Evolutionary conservation across 2,329 filamentous ascomycete genomes (phyloP).

Genomic region (Fusarium lyarnte): DNA sequence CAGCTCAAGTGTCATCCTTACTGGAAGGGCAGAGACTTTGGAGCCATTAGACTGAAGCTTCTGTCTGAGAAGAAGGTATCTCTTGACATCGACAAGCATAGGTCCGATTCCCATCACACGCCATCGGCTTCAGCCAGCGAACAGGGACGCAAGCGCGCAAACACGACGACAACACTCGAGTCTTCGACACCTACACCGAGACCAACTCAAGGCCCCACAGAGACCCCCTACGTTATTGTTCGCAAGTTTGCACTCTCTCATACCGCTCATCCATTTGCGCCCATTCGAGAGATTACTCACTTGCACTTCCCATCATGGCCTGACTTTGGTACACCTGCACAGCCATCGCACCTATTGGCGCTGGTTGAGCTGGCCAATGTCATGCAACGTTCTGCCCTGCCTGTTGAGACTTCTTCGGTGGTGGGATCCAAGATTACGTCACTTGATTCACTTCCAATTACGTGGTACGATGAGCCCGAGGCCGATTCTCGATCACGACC

Average conservation of each 20-base stretch:
- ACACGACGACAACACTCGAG: conserved; percentile 60
- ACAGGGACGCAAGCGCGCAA: conserved; percentile 60
- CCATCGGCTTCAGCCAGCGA: conserved; percentile 48
- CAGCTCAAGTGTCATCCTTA: conserved; percentile 96
- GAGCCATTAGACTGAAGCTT: conserved; percentile 76
- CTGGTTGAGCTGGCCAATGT: conserved; percentile 88
- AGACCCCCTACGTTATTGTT: conserved; percentile 80
- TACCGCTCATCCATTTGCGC: conserved; percentile 78
- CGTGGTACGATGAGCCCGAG: conserved; percentile 70
- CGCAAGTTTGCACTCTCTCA: conserved; percentile 89
- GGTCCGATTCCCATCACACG: conserved; percentile 49
- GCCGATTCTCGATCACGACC: conserved; percentile 66
- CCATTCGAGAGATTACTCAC: conserved; percentile 92
- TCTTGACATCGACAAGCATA: conserved; percentile 72
- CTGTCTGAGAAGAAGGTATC: conserved; percentile 86
- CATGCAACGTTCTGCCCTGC: conserved; percentile 70
- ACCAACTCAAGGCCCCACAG: conserved; percentile 51
- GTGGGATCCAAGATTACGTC: conserved; percentile 43
- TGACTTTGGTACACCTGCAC: conserved; percentile 92
- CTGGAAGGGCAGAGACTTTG: conserved; percentile 84
- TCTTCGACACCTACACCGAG: conserved; percentile 45
- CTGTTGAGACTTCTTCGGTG: conserved; percentile 55
- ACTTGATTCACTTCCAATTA: conserved; percentile 48
- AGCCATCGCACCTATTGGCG: conserved; percentile 85
- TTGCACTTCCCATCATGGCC: conserved; percentile 97